A percentile compares a stretch with the other conserved stretches of the same genome.
phyloP scores from a whole-genome alignment of 2,329 filamentous ascomycete species.

The Beauveria brongniartii region DNA sequence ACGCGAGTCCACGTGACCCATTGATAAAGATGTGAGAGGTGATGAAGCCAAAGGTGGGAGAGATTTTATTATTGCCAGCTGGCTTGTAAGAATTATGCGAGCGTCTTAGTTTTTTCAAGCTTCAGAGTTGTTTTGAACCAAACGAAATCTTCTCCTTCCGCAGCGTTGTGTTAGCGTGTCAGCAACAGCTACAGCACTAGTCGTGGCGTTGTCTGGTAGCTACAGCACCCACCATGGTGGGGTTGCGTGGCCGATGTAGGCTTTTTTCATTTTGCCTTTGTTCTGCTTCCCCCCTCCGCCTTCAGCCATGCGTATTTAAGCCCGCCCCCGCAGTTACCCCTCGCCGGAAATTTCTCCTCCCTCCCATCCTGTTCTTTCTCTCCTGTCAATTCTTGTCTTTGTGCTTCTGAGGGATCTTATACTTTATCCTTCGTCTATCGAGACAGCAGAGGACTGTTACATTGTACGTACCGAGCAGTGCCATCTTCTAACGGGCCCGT shows the following conservation, averaged over 20 bases:
- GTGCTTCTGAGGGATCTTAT: conserved; percentile 5
- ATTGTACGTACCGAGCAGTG: not conserved
- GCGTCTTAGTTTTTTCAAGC: no score
- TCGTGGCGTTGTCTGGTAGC: no score
- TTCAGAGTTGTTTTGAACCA: no score
- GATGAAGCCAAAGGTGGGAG: no score
- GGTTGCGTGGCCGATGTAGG: not conserved
- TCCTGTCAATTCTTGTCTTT: not conserved
- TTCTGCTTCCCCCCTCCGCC: conserved; percentile 10
- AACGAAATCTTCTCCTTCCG: no score
- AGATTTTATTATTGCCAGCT: no score
- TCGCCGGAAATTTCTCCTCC: not conserved
- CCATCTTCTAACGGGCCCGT: not conserved
- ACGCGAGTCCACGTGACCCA: not conserved
- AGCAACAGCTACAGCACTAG: no score
- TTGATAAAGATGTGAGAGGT: not conserved
- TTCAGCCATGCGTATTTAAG: conserved; percentile 1
- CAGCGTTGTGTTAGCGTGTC: no score
- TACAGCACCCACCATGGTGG: no score
- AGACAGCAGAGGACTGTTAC: not conserved
- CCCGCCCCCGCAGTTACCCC: conserved; percentile 3
- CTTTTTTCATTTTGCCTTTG: not conserved
- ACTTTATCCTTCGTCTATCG: not conserved
- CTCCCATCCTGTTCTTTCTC: not conserved
- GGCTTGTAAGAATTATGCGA: no score